Conservation (phyloP, 139 green algal species). For the Dunaliella sp. region DNA sequence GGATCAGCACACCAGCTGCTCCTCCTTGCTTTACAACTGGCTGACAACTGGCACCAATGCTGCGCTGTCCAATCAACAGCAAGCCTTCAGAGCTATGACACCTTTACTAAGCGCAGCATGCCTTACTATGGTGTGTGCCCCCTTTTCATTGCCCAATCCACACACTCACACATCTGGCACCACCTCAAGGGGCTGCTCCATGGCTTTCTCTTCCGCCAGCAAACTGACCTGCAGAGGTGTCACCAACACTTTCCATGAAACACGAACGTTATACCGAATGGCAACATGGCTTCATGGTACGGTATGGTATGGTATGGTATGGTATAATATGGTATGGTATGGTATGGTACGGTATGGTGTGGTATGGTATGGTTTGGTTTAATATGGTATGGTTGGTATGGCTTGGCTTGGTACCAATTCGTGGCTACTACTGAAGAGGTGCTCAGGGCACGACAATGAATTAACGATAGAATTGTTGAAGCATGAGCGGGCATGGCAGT, state of each 20-base stretch:
- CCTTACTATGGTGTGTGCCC: neutral
- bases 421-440: too few relatives aligned
- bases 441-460: too few relatives aligned
- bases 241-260: neutral
- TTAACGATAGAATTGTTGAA: too few relatives aligned
- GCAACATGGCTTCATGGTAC: neutral
- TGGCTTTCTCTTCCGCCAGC: conserved; percentile 25
- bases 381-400: too few relatives aligned
- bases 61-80: neutral
- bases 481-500: too few relatives aligned
- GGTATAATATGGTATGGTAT: neutral
- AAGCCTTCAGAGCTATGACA: too few relatives aligned
- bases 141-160: neutral
- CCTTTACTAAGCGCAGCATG: neutral
- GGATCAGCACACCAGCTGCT: neutral
- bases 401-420: too few relatives aligned
- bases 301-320: neutral
- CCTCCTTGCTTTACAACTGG: too few relatives aligned
- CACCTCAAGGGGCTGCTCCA: neutral
- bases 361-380: too few relatives aligned
- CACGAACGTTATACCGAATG: neutral
- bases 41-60: too few relatives aligned
- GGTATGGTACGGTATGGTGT: too few relatives aligned
- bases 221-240: conserved; percentile 5
- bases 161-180: neutral